phyloP scores from a whole-genome alignment of 352 stramenopile genomes.

The Peronosclerospora sorghi region DNA sequence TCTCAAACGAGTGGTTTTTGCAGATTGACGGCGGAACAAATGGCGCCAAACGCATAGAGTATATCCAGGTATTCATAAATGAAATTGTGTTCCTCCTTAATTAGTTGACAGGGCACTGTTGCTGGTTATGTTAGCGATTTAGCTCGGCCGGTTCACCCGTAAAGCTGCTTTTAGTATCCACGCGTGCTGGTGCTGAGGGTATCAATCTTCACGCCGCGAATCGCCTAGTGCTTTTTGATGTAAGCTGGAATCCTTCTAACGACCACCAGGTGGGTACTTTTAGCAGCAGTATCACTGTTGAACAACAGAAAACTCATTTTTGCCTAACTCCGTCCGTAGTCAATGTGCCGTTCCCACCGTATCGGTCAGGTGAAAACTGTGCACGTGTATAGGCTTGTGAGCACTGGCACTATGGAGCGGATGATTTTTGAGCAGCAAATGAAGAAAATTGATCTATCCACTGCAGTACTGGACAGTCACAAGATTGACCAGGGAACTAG shows the following conservation, averaged over 20 bases:
- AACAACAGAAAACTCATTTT: background rate
- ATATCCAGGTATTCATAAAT: conserved; percentile 45
- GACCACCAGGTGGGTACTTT: conserved; percentile 61
- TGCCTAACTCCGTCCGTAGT: conserved; percentile 28
- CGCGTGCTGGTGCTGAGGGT: conserved; percentile 70
- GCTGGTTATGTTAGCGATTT: conserved; percentile 31
- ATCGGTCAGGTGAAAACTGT: conserved; percentile 85
- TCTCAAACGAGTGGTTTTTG: conserved; percentile 55
- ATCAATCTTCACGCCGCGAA: conserved; percentile 87
- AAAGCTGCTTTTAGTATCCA: conserved; percentile 71
- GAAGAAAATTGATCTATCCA: conserved; percentile 77
- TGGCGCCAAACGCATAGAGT: conserved; percentile 72
- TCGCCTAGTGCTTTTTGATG: conserved; percentile 85
- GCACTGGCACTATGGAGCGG: conserved; percentile 87
- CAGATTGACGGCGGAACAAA: conserved; percentile 73
- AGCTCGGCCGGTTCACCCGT: conserved; percentile 40
- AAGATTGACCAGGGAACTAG: conserved; percentile 2
- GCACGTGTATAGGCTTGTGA: conserved; percentile 88
- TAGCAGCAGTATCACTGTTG: background rate
- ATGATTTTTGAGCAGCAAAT: conserved; percentile 88
- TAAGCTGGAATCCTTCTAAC: conserved; percentile 87
- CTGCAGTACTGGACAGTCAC: conserved; percentile 59
- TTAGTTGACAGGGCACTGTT: background rate
- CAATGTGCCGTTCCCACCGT: conserved; percentile 87
- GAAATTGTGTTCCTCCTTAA: background rate